A percentile compares a stretch with the other conserved stretches of the same genome.
Conservation (phyloP, 257 asterid species). For the Solanum pennellii region DNA sequence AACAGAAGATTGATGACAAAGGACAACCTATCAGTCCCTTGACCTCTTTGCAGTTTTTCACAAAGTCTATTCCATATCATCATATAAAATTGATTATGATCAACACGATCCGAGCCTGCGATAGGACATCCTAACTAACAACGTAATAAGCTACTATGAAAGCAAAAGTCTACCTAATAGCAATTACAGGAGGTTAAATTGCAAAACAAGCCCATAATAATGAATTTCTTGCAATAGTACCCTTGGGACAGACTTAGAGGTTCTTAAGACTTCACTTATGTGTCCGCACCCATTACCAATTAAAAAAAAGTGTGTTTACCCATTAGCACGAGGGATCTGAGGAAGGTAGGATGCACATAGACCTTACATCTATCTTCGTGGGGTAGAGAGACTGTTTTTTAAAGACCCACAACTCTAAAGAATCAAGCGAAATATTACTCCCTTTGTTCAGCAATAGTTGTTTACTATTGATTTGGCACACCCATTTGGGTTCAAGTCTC, state of each 20-base stretch:
- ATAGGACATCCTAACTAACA: not conserved
- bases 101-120: not conserved
- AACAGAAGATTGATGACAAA: not conserved
- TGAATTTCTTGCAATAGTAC: not conserved
- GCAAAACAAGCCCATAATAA: not conserved
- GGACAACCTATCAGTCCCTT: not conserved
- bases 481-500: too few species aligned
- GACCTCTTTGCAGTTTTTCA: not conserved
- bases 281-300: not conserved
- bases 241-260: not conserved
- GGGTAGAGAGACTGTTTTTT: not conserved
- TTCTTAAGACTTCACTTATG: not conserved
- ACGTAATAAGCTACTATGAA: not conserved
- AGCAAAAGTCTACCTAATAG: not conserved
- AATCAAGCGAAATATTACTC: not conserved
- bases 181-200: not conserved
- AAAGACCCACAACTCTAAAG: not conserved
- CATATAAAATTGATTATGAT: not conserved
- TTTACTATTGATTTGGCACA: too few species aligned
- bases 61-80: not conserved
- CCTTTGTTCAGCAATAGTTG: too few species aligned
- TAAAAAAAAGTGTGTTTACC: not conserved
- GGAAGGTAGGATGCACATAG: not conserved
- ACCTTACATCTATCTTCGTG: not conserved
- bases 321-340: not conserved